Evolutionary conservation across 2,329 filamentous ascomycete genomes (phyloP).

Genomic region (Colletotrichum nymphaeae): DNA sequence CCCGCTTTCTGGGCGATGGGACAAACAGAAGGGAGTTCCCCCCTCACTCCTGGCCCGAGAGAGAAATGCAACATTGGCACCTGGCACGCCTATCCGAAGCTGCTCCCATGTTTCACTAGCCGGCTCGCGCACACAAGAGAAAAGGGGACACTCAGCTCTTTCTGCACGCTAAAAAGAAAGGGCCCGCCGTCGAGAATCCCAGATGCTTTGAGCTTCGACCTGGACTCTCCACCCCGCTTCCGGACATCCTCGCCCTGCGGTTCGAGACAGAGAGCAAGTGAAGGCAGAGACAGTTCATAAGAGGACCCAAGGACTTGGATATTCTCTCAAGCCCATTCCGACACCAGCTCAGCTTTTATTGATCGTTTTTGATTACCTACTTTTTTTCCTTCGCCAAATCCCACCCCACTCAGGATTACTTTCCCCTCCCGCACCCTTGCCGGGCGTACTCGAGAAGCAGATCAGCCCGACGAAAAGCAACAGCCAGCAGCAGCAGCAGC

Average conservation of each 20-base stretch:
- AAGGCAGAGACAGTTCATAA: slow-evolving; percentile 13
- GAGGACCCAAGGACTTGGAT: not conserved
- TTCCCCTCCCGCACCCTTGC: slow-evolving; percentile 21
- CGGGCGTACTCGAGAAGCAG: slow-evolving; percentile 1
- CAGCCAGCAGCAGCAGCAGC: slow-evolving; percentile 9
- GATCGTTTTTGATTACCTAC: not conserved
- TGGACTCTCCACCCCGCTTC: slow-evolving; percentile 33
- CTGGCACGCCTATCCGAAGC: slow-evolving; percentile 10
- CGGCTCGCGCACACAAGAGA: slow-evolving; percentile 24
- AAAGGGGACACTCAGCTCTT: slow-evolving; percentile 26
- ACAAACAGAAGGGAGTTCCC: not conserved
- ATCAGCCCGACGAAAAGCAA: slow-evolving; percentile 21
- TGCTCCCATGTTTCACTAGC: slow-evolving; percentile 34
- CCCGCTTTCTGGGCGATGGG: slow-evolving; percentile 15
- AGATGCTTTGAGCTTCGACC: slow-evolving; percentile 32
- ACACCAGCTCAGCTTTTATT: slow-evolving; percentile 10
- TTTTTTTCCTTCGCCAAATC: not conserved
- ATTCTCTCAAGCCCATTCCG: not conserved
- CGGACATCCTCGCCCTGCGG: slow-evolving; percentile 21
- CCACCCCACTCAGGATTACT: not conserved
- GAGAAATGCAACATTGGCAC: slow-evolving; percentile 30
- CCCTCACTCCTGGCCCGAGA: slow-evolving; percentile 19
- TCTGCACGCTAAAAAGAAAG: slow-evolving; percentile 36
- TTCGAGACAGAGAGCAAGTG: slow-evolving; percentile 5
- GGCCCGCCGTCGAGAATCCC: slow-evolving; percentile 31